Base-by-base conservation (phyloP, 352 stramenopile species). In the Pythium phragmitis region DNA sequence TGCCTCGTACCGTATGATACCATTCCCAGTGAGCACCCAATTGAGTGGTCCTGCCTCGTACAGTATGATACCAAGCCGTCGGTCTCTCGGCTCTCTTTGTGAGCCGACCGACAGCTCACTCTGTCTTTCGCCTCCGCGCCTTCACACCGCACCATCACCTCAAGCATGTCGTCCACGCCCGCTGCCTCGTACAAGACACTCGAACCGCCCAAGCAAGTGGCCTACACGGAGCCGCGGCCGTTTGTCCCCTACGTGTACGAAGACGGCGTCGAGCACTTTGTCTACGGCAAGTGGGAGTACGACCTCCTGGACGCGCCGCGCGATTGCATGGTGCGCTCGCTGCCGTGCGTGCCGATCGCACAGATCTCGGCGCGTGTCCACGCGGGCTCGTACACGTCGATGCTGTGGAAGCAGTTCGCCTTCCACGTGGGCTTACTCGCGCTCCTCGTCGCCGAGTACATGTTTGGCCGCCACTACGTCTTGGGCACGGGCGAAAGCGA, bases 261-360 rank as follows among this genome's bases (percentile, higher is more conserved):
- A 34, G 17, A 21, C 36, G 21, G 17, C 51, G 21, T 7, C 34
- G 51, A 58, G 36, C 34, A 23, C 19, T 58, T 58, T 37, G 51
- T 48, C 9, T 58, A 58, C 36, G 51, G 51, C 51, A 58, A 58
- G 21, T 58, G 51, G 51, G 51, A 58, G 51, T 58, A 58, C 34
- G 36, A 58, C 21, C 51, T 58, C 36, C 19, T 37, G 36, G 51
- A 58, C 51, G 51, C 51, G 21, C 51, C 51, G 14, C 51, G 51
- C 51, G 51, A 58, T 23, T 58, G 51, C 51, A 58, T 58, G 51
- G 36, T 48, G 21, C 19, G 36, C 19, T 30, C 51, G 51, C 36
- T 47, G n/a, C 34, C 51, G 19, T 58, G 51, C 21, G 51, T 58
- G 4, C 33, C 51, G 19, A 58, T 58, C 51, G 51, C 36, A 2